A percentile compares a stretch with the other conserved stretches of the same genome.
Evolutionary conservation across 331 rosid species (phyloP).

Genomic region (Saraca asoca): DNA sequence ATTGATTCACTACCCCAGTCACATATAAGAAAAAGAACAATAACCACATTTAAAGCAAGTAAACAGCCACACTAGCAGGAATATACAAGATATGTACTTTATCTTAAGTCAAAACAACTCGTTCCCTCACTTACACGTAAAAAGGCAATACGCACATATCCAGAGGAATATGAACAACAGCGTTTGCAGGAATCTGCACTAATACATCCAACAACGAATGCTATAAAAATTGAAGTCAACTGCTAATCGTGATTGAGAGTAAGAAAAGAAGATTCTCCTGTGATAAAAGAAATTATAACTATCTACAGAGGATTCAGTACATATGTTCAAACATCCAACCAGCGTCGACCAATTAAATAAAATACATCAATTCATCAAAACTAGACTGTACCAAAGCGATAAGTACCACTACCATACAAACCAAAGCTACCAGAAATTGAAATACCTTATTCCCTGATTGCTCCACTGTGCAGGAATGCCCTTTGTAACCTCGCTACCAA

Average conservation of each 20-base stretch:
- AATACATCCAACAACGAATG: neutral
- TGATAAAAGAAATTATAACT: neutral
- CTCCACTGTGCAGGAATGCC: constrained; percentile 89
- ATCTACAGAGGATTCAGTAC: constrained; percentile 2
- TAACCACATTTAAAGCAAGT: too few species aligned
- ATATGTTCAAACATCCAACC: constrained; percentile 1
- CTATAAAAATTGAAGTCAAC: neutral
- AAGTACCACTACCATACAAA: neutral
- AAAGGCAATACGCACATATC: neutral
- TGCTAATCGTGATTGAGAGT: neutral
- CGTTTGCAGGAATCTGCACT: neutral
- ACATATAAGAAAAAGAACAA: too few species aligned
- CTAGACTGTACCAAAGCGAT: neutral
- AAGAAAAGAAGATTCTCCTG: neutral
- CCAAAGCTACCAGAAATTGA: neutral
- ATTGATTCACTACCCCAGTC: too few species aligned
- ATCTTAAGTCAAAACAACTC: neutral
- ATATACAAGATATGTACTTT: too few species aligned
- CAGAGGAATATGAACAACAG: neutral
- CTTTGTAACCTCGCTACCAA: constrained; percentile 75
- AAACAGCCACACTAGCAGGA: too few species aligned
- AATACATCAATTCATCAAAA: neutral
- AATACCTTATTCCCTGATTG: constrained; percentile 93
- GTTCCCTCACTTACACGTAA: neutral
- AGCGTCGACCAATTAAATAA: neutral